Conservation (phyloP, 208 protist species). For the Herpetomonas muscarum region DNA sequence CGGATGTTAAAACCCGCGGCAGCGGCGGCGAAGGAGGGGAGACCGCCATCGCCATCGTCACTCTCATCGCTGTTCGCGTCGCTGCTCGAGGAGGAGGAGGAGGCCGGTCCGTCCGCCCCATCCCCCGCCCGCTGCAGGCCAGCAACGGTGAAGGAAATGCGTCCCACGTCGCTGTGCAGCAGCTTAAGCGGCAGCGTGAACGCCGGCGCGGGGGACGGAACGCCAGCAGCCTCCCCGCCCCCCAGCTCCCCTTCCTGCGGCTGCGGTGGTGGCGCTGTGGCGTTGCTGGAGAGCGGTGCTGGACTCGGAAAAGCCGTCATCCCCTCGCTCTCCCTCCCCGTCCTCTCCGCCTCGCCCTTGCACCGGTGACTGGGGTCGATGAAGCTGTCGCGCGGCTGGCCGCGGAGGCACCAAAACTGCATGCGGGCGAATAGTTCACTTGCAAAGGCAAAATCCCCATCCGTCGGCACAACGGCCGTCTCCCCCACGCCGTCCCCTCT, state of each 20-base stretch:
- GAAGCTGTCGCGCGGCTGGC: conserved; percentile 42
- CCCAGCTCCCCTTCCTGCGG: neutral
- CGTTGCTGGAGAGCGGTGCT: too few relatives aligned
- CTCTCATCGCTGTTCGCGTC: neutral
- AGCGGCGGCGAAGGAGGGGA: neutral
- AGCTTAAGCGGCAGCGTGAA: conserved; percentile 9
- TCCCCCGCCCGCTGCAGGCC: neutral
- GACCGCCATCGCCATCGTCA: neutral
- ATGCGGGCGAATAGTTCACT: conserved; percentile 58
- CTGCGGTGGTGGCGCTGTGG: too few relatives aligned
- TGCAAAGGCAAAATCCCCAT: conserved; percentile 58
- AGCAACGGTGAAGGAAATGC: neutral
- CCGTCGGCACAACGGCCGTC: conserved; percentile 8
- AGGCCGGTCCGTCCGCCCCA: neutral
- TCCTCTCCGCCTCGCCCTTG: neutral
- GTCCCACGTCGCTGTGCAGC: conserved; percentile 13
- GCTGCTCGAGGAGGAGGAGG: too few relatives aligned
- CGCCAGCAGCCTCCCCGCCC: neutral
- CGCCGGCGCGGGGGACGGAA: neutral
- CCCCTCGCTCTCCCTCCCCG: neutral
- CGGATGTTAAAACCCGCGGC: neutral
- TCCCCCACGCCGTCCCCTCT: too few relatives aligned
- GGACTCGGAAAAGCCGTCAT: neutral
- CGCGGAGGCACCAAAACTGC: conserved; percentile 68
- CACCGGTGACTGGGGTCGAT: conserved; percentile 17